These are phyloP conservation scores for Diaporthe australafricana DNA, from an alignment of 2,329 filamentous ascomycete species.

Conservation along the genomic window DNA sequence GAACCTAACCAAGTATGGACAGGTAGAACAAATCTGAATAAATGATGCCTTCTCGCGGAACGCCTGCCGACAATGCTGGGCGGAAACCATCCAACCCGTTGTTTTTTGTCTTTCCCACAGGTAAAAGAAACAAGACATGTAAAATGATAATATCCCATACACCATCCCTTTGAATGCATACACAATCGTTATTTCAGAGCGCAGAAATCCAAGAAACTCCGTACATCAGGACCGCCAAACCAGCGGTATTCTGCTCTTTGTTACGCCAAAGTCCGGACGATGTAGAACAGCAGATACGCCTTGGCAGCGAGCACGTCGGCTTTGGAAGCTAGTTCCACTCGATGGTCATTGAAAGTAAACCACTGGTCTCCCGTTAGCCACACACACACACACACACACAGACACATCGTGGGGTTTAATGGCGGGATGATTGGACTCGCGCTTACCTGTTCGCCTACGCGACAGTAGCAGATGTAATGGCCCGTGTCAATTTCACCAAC, in stretches of 20 bases:
- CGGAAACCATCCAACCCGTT: not conserved
- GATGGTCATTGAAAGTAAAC: conserved; percentile 97
- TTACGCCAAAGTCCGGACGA: conserved; percentile 70
- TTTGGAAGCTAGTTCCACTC: conserved; percentile 85
- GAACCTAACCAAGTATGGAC: conserved; percentile 4
- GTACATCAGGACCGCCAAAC: conserved; percentile 20
- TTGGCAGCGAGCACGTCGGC: conserved; percentile 87
- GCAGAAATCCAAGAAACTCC: conserved; percentile 27
- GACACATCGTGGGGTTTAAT: not conserved
- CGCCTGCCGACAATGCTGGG: conserved; percentile 26
- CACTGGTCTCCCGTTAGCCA: conserved; percentile 65
- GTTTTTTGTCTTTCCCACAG: conserved; percentile 15
- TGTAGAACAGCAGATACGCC: conserved; percentile 93
- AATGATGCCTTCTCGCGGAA: conserved; percentile 12
- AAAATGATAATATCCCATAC: not conserved
- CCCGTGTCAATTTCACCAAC: conserved; percentile 93
- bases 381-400: not conserved
- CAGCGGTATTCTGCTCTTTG: conserved; percentile 14
- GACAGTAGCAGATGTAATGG: conserved; percentile 91
- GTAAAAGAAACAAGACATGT: not conserved
- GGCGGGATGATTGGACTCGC: not conserved
- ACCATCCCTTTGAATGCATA: conserved; percentile 25
- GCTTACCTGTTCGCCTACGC: conserved; percentile 78
- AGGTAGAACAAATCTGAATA: conserved; percentile 4
- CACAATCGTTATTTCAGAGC: not conserved